Conservation (phyloP, 129 eudicot species). For the Chrysanthemum makinoi region DNA sequence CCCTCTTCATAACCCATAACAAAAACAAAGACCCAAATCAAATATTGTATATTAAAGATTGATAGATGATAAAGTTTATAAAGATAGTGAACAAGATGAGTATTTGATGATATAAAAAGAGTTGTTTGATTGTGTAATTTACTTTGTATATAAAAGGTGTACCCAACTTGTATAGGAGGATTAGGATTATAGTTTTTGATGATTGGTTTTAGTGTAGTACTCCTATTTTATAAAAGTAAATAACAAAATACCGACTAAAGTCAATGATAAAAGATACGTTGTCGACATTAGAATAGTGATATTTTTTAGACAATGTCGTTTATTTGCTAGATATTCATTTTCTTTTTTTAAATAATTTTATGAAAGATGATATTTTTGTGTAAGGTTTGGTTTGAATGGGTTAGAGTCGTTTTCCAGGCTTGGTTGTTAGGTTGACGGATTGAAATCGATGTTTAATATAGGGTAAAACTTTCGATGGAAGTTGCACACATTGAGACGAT, state of each 20-base stretch:
- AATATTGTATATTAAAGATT: not conserved
- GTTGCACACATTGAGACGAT: too few relatives aligned
- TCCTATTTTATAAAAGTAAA: not conserved
- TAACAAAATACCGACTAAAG: constrained; percentile 34
- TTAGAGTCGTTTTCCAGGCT: too few relatives aligned
- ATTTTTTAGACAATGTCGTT: not conserved
- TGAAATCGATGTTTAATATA: too few relatives aligned
- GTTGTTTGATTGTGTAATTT: not conserved
- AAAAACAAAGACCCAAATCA: not conserved
- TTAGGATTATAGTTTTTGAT: not conserved
- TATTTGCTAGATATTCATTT: not conserved
- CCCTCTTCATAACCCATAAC: constrained; percentile 27
- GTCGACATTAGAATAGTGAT: not conserved
- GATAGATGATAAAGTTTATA: not conserved
- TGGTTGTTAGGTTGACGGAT: too few relatives aligned
- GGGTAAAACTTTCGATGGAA: too few relatives aligned
- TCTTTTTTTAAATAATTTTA: too few relatives aligned
- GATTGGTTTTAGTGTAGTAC: not conserved
- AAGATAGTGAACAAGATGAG: constrained; percentile 22
- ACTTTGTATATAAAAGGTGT: not conserved
- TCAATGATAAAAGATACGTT: not conserved
- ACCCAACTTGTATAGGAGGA: constrained; percentile 8
- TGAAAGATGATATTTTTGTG: too few relatives aligned
- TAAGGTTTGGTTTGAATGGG: too few relatives aligned
- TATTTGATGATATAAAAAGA: constrained; percentile 17